A percentile compares a stretch with the other conserved stretches of the same genome.
Evolutionary conservation across 768 basidiomycete genomes (phyloP).

Genomic region (Lactifluus pinguis): DNA sequence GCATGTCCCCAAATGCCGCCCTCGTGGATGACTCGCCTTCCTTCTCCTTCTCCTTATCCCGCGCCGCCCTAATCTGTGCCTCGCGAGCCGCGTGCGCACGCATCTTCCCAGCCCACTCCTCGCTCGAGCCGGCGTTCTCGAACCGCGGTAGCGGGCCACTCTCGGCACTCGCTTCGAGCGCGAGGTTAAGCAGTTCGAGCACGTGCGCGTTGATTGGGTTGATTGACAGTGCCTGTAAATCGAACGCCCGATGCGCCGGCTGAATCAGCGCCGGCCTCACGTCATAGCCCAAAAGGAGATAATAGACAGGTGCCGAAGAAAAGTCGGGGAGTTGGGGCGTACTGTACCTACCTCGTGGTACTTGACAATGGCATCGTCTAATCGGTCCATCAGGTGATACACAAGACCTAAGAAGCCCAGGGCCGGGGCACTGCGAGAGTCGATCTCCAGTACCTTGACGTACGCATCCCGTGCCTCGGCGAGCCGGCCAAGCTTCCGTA

Average conservation of each 20-base stretch:
- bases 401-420: conserved; percentile 88
- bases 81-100: conserved; percentile 13
- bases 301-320: no score
- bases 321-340: conserved; percentile 18
- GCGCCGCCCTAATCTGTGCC: not conserved
- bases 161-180: conserved; percentile 41
- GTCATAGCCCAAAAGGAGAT: conserved; percentile 2
- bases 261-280: conserved; percentile 1
- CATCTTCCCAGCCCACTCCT: conserved; percentile 17
- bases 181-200: conserved; percentile 72
- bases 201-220: conserved; percentile 78
- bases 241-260: not conserved
- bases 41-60: conserved; percentile 5
- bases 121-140: not conserved
- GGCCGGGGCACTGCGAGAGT: conserved; percentile 74
- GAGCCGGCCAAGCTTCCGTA: conserved; percentile 54
- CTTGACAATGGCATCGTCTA: conserved; percentile 75
- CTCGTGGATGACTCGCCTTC: not conserved
- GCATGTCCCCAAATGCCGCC: conserved; percentile 4
- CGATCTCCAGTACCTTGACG: conserved; percentile 72
- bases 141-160: conserved; percentile 5
- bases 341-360: conserved; percentile 71
- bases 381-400: conserved; percentile 61
- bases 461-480: conserved; percentile 69
- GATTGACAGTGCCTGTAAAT: conserved; percentile 57